Evolutionary conservation across 2,329 filamentous ascomycete genomes (phyloP).

Genomic region (Plenodomus tracheiphilus): DNA sequence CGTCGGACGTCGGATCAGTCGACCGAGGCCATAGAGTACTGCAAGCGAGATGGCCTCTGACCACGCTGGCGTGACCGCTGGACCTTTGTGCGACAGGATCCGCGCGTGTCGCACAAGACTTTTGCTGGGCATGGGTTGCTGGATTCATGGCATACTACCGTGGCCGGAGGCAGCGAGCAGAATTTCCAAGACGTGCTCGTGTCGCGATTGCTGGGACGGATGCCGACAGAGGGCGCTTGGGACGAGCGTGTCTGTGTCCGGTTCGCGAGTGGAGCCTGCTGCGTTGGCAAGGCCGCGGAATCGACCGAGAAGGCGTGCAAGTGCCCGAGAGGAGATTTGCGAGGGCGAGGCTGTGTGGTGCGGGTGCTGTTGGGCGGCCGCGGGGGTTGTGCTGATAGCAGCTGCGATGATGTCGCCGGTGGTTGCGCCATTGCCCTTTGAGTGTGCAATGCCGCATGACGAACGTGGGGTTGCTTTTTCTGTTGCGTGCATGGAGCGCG

Average conservation of each 20-base stretch:
- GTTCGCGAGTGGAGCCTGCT: not conserved
- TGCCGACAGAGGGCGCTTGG: conserved; percentile 10
- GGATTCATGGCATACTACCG: conserved; percentile 23
- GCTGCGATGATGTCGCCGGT: conserved; percentile 2
- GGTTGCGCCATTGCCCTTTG: conserved; percentile 24
- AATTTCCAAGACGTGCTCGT: conserved; percentile 11
- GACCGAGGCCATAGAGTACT: conserved; percentile 1
- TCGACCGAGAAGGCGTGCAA: not conserved
- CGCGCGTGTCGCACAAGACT: conserved; percentile 14
- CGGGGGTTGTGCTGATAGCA: conserved; percentile 1
- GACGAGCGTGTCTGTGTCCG: not conserved
- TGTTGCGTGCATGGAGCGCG: conserved; percentile 14
- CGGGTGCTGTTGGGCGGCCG: not conserved
- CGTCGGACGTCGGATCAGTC: conserved; percentile 14
- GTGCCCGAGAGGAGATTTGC: not conserved
- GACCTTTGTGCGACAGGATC: conserved; percentile 8
- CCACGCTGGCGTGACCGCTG: not conserved
- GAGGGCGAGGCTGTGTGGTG: not conserved
- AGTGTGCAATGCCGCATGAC: conserved; percentile 19
- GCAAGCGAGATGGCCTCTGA: conserved; percentile 3
- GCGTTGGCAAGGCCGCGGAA: not conserved
- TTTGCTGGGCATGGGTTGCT: conserved; percentile 8
- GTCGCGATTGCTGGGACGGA: conserved; percentile 19
- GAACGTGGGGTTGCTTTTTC: conserved; percentile 21
- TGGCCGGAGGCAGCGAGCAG: no score